Evolutionary conservation across 208 protist species (phyloP), one percentile per base, ranked within the genome.

Genomic region (Wallacemonas sp.): DNA sequence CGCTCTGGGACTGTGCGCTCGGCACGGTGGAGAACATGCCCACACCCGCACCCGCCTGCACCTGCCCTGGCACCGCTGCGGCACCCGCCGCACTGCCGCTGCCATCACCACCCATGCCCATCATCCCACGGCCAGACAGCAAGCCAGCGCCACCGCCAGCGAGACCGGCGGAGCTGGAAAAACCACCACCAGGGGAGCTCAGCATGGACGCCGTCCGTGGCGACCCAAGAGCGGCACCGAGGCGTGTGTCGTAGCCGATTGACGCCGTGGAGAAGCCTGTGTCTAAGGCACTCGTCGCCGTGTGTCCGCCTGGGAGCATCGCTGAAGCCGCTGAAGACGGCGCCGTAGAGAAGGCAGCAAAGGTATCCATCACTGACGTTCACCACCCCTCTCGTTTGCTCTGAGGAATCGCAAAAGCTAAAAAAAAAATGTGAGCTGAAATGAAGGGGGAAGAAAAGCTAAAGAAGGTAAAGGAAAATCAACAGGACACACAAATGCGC

Each of bases 261-360:
- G n/a, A n/a, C 36, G 36, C 36, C 9, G 38, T n/a, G 38, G 38
- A n/a, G 38, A 42, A 36, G 11, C 51, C 9, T 11, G 51, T 58
- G 24, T 15, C 27, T 11, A 58, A 58, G 45, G 19, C 17, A 12
- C 14, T 14, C 49, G 49, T n/a, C n/a, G n/a, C n/a, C n/a, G n/a
- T n/a, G n/a, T n/a, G n/a, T n/a, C n/a, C n/a, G n/a, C n/a, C n/a
- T n/a, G n/a, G n/a, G n/a, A n/a, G n/a, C n/a, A n/a, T n/a, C n/a
- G n/a, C n/a, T n/a, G n/a, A n/a, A n/a, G n/a, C n/a, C 17, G 22
- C 38, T 3, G 39, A 11, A 6, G 22, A 49, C 17, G 56, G 56
- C 17, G 59, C 54, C 17, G 66, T 70, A 6, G 66, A 70, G 44
- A 70, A 70, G 39, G 51, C 55, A 3, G 44, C 49, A 46, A 62